Base-by-base conservation (phyloP, 208 protist species). In the Acanthamoeba royreba region DNA sequence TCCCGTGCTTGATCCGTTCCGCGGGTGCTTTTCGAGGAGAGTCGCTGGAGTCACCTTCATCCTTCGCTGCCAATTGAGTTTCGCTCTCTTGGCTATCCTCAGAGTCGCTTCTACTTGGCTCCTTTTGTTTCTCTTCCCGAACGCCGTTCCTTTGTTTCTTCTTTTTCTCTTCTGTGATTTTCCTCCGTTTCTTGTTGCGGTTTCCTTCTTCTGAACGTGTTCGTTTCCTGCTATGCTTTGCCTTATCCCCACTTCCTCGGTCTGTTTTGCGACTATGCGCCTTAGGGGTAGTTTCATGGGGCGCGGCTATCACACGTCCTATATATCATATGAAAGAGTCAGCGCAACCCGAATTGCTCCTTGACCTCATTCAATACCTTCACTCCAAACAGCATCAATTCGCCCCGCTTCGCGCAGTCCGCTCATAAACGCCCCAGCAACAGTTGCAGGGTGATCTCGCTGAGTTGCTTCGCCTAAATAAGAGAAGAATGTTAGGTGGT, bases 361-460 rank as follows among this genome's bases (percentile, higher is more conserved):
- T n/a, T n/a, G n/a, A n/a, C n/a, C n/a, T n/a, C n/a, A n/a, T 61
- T 61, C 52, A 61, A 61, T 61, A 69, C 52, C 52, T 45, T 31
- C 25, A 42, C 7, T 45, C 46, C 49, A 90, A 1, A 66, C 83
- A 15, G 52, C 53, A 31, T 90, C 83, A 35, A 90, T 90, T 4
- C 40, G 4, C 8, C 83, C 83, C 7, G 83, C 83, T 22, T 90
- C 38, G 9, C 83, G 45, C 17, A 90, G 83, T 0, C 83, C 83
- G 49, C 83, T 90, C 38, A 90, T 58, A 13, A 69, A 90, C 0
- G 83, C 83, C 7, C 83, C 83, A 11, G 83, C 83, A 4, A 90
- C 83, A 5, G 83, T 90, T 0, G 83, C 83, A n/a, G 83, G 83
- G 13, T 90, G 83, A 13, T 90, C 83, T 19, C 83, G 19, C 83